Evolutionary conservation across 2,329 filamentous ascomycete species (phyloP).

Genomic region (Clarireedia paspali): DNA sequence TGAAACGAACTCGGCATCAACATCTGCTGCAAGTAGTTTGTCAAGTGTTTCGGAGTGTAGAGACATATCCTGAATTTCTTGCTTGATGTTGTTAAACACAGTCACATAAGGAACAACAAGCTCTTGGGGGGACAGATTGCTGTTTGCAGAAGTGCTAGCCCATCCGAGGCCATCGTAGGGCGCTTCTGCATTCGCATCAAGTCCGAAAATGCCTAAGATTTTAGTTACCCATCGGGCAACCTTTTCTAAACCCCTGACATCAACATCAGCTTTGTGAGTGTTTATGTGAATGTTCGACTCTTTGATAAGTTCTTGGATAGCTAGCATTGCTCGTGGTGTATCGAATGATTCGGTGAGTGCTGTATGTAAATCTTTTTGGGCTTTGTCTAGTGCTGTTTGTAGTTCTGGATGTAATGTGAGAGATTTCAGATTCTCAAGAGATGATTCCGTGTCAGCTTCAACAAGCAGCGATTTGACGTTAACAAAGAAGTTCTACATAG

Average conservation of each 20-base stretch:
- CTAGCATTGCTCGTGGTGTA: conserved; percentile 69
- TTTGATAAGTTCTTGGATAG: conserved; percentile 71
- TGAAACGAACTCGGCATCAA: conserved; percentile 40
- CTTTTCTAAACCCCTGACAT: conserved; percentile 42
- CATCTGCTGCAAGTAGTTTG: conserved; percentile 36
- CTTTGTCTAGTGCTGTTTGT: conserved; percentile 33
- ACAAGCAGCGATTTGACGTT: conserved; percentile 31
- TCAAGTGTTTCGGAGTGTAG: conserved; percentile 40
- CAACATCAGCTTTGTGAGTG: conserved; percentile 35
- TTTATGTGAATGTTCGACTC: conserved; percentile 60
- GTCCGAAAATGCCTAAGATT: conserved; percentile 76
- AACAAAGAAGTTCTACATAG: conserved; percentile 47
- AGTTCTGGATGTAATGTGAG: conserved; percentile 4
- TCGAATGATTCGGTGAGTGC: conserved; percentile 82
- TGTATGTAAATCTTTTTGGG: conserved; percentile 44
- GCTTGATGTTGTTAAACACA: conserved; percentile 38
- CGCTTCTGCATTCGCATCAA: conserved; percentile 54
- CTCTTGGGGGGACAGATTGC: conserved; percentile 30
- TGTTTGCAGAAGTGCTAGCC: conserved; percentile 35
- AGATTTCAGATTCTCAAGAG: conserved; percentile 16
- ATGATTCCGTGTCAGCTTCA: not conserved
- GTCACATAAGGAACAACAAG: conserved; percentile 41
- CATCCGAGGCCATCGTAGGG: conserved; percentile 52
- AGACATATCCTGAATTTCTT: conserved; percentile 39
- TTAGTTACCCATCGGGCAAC: conserved; percentile 74